phyloP scores from a whole-genome alignment of 2,329 filamentous ascomycete species.

The Ceratocystis ficicola region DNA sequence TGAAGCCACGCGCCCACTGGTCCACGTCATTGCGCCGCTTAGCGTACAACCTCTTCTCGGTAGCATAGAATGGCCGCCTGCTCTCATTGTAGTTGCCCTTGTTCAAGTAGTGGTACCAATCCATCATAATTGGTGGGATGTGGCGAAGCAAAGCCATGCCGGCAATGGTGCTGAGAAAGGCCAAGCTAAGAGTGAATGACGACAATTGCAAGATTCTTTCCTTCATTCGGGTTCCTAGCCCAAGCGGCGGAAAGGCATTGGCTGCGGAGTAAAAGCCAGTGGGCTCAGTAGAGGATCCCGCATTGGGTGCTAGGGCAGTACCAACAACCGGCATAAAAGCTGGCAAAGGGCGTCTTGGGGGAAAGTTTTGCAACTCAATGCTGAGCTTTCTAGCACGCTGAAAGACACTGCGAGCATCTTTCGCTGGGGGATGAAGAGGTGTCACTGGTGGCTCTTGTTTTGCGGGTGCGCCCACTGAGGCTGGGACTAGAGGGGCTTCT shows the following conservation, averaged over 20 bases:
- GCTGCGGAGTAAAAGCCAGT: neutral
- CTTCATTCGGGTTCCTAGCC: conserved; percentile 39
- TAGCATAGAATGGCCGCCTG: conserved; percentile 57
- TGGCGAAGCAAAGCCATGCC: conserved; percentile 59
- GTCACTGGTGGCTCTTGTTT: neutral
- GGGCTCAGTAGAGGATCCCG: neutral
- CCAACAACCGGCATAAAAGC: neutral
- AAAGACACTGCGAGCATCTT: neutral
- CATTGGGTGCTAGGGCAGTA: neutral
- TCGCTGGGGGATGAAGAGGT: neutral
- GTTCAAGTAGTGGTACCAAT: conserved; percentile 42
- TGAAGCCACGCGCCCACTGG: conserved; percentile 40
- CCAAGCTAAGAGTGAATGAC: conserved; percentile 64
- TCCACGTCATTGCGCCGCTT: conserved; percentile 45
- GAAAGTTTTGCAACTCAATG: neutral
- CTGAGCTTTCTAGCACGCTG: neutral
- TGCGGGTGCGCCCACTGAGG: neutral
- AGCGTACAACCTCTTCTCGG: conserved; percentile 52
- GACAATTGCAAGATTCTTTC: conserved; percentile 52
- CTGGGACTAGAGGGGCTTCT: neutral
- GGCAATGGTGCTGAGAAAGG: conserved; percentile 65
- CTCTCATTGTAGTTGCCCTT: conserved; percentile 45
- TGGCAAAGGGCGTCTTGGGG: neutral
- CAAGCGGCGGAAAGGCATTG: neutral
- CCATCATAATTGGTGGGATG: conserved; percentile 40